Conservation (phyloP, 2,329 filamentous ascomycete genomes). For the Calonectria henricotiae region DNA sequence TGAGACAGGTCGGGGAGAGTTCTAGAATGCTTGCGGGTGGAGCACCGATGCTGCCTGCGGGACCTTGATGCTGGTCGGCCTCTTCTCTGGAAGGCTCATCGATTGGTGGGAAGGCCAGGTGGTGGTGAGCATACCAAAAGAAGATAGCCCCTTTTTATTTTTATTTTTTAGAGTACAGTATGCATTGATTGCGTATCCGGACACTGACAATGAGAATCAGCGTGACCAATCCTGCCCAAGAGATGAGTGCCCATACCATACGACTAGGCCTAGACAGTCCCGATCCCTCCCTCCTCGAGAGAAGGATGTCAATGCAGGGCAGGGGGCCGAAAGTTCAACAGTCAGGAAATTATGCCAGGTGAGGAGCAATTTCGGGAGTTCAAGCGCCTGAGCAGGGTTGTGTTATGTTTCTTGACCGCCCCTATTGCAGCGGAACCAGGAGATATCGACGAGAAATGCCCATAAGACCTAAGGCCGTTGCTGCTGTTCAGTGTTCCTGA, state of each 20-base stretch:
- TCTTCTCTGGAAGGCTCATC: constrained; percentile 15
- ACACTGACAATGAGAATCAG: not conserved
- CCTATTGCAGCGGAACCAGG: constrained; percentile 5
- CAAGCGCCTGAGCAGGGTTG: constrained; percentile 37
- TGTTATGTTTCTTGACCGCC: constrained; percentile 18
- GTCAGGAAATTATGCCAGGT: constrained; percentile 46
- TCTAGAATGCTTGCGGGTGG: constrained; percentile 37
- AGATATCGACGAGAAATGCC: not conserved
- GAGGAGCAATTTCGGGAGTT: constrained; percentile 48
- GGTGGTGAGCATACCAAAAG: constrained; percentile 13
- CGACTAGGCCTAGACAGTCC: constrained; percentile 15
- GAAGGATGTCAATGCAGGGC: constrained; percentile 34
- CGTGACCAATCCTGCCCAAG: constrained; percentile 21
- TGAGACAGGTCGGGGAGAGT: constrained; percentile 20
- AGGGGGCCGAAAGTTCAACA: constrained; percentile 44
- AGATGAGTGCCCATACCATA: constrained; percentile 26
- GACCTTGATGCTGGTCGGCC: constrained; percentile 33
- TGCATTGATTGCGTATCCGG: constrained; percentile 10
- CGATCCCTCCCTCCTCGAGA: constrained; percentile 8
- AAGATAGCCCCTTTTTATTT: not conserved
- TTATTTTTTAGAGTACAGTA: constrained; percentile 2
- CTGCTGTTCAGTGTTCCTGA: constrained; percentile 16
- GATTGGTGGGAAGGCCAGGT: constrained; percentile 25
- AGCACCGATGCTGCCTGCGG: constrained; percentile 28
- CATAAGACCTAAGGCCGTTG: not conserved